Evolutionary conservation across 441 rosid genomes (phyloP).

Genomic region (Lepidium campestre): DNA sequence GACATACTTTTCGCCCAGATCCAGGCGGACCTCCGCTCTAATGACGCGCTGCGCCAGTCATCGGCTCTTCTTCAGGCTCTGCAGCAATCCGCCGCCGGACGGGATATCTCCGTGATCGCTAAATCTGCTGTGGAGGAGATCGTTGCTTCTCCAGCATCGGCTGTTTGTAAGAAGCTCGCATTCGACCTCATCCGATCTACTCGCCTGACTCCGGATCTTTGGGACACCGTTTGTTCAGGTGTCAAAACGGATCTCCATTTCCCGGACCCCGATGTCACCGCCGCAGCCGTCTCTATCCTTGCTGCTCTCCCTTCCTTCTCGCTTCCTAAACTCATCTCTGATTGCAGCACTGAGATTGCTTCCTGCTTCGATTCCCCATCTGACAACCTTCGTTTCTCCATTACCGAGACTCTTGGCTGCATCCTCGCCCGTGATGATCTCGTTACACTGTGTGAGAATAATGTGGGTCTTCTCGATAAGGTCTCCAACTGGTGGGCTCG

Average conservation of each 20-base stretch:
- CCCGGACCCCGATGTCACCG: constrained; percentile 93
- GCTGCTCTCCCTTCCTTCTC: constrained; percentile 84
- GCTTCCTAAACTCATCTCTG: constrained; percentile 73
- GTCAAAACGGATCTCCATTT: constrained; percentile 83
- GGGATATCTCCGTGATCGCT: constrained; percentile 81
- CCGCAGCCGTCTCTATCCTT: constrained; percentile 86
- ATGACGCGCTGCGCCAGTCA: constrained; percentile 91
- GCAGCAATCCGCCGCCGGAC: constrained; percentile 92
- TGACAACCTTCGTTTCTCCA: constrained; percentile 74
- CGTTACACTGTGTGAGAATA: constrained; percentile 83
- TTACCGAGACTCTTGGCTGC: constrained; percentile 90
- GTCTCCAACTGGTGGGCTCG: constrained; percentile 89
- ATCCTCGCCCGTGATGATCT: constrained; percentile 89
- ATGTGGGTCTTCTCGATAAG: constrained; percentile 75
- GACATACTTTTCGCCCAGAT: constrained; percentile 96
- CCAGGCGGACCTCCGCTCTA: constrained; percentile 99
- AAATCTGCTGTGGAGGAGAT: constrained; percentile 95
- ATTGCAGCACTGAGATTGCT: constrained; percentile 66
- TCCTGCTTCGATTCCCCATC: constrained; percentile 74
- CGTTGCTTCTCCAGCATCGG: constrained; percentile 85
- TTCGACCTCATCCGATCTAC: constrained; percentile 92
- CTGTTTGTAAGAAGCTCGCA: constrained; percentile 92
- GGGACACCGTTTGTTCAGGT: constrained; percentile 86
- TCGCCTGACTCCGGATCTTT: constrained; percentile 92
- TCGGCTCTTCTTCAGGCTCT: constrained; percentile 89